Percentiles rank a stretch among this genome's conserved stretches.
These are phyloP conservation scores for Musa itinerans DNA, from an alignment of 176 grass and related monocot species.

Conservation along the genomic window DNA sequence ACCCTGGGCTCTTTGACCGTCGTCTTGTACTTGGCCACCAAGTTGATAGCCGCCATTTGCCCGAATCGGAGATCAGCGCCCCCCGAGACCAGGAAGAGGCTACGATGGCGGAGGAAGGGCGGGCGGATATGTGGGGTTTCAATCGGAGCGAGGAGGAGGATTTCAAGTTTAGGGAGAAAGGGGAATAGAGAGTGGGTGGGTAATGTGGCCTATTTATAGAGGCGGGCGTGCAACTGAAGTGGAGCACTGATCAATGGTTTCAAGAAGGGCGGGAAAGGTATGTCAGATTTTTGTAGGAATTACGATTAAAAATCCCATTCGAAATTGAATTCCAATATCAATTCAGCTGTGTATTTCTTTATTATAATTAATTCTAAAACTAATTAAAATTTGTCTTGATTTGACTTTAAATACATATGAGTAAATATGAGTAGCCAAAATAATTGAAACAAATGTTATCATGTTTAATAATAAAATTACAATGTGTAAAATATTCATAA, in stretches of 20 bases:
- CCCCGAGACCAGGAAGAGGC: neutral
- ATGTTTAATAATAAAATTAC: no score
- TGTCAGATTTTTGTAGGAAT: no score
- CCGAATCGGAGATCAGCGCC: neutral
- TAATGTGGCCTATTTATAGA: neutral
- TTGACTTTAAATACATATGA: no score
- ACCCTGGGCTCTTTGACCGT: constrained; percentile 70
- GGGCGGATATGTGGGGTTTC: neutral
- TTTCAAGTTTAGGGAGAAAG: no score
- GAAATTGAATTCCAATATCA: no score
- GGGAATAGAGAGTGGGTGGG: neutral
- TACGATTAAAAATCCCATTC: no score
- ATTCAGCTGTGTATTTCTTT: no score
- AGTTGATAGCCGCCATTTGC: constrained; percentile 34
- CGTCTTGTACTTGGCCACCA: constrained; percentile 71
- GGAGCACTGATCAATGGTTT: neutral
- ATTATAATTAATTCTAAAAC: no score
- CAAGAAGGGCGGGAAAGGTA: neutral
- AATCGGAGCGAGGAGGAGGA: neutral
- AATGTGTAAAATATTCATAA: no score
- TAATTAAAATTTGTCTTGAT: no score
- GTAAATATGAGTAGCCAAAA: no score
- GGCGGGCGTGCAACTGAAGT: neutral
- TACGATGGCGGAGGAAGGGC: neutral
- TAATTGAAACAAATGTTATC: no score